phyloP scores from a whole-genome alignment of 495 filamentous ascomycete species.

The Daldinia bambusicola region DNA sequence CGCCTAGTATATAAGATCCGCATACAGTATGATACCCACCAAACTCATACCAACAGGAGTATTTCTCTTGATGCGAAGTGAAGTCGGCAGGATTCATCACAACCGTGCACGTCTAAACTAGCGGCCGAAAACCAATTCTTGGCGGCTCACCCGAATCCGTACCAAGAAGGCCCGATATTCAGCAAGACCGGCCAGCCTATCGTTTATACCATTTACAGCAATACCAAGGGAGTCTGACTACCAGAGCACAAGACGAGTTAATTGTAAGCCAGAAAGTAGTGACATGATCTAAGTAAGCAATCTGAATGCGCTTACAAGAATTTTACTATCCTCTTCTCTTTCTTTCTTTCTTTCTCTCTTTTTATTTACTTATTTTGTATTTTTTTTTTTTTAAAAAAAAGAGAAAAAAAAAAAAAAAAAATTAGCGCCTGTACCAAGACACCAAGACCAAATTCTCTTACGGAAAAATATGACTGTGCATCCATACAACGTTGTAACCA shows the following conservation, averaged over 20 bases:
- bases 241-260: neutral
- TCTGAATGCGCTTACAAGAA: neutral
- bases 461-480: constrained; percentile 7
- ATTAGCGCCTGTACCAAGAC: too few relatives aligned
- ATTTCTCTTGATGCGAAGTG: neutral
- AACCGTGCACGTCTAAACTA: neutral
- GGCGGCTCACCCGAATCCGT: constrained; percentile 10
- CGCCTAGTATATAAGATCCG: neutral
- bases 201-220: constrained; percentile 3
- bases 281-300: neutral
- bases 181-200: constrained; percentile 10
- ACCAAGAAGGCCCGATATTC: neutral
- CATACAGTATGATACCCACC: neutral
- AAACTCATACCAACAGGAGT: neutral
- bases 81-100: neutral
- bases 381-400: too few relatives aligned
- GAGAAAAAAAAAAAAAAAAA: too few relatives aligned
- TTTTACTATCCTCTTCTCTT: neutral
- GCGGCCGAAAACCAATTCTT: neutral
- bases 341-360: neutral
- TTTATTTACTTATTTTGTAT: neutral
- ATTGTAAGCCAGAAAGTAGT: neutral
- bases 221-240: neutral
- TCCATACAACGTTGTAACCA: constrained; percentile 1
- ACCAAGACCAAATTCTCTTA: neutral